These are phyloP conservation scores for Backusella westeae DNA, from an alignment of 192 early-diverging fungal species.

Conservation along the genomic window DNA sequence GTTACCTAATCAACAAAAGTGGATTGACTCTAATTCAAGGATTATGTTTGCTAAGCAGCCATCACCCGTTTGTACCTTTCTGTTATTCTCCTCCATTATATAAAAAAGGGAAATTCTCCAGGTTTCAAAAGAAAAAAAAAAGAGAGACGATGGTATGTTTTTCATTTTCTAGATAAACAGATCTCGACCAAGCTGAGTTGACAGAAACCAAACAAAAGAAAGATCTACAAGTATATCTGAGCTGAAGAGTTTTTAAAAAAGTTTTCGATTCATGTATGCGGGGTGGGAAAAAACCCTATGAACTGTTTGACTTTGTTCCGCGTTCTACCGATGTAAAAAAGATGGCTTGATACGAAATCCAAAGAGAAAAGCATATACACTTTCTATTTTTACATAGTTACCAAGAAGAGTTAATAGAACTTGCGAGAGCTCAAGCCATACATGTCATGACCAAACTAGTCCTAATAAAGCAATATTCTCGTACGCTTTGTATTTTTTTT, in stretches of 20 bases:
- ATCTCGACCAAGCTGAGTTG: background rate
- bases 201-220: background rate
- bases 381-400: background rate
- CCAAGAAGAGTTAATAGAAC: background rate
- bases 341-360: background rate
- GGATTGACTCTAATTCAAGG: background rate
- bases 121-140: background rate
- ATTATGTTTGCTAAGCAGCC: background rate
- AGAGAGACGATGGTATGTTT: too few relatives aligned
- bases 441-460: background rate
- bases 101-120: background rate
- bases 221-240: conserved; percentile 3
- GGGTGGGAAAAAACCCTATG: background rate
- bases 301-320: background rate
- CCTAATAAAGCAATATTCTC: background rate
- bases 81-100: background rate
- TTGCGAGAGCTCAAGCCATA: background rate
- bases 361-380: background rate
- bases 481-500: background rate
- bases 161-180: background rate
- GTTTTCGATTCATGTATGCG: background rate
- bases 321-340: background rate
- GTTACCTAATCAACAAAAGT: background rate
- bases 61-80: background rate
- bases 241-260: background rate